phyloP scores from a whole-genome alignment of 176 grass and related monocot species.

The Oryza rufipogon region DNA sequence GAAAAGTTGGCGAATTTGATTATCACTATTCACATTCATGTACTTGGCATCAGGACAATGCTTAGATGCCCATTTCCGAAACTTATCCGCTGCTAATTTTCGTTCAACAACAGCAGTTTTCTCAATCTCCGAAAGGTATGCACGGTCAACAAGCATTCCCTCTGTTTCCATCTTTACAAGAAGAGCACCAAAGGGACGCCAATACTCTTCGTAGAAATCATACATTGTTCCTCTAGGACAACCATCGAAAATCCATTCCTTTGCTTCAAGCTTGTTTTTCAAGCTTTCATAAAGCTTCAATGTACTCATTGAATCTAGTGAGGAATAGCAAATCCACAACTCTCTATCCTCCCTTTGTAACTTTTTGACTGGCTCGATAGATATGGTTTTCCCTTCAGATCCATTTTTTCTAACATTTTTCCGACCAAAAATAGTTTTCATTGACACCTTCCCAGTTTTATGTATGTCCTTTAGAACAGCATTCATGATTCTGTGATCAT shows the following conservation, averaged over 20 bases:
- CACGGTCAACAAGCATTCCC: conserved; percentile 81
- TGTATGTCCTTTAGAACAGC: conserved; percentile 40
- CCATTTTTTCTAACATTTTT: conserved; percentile 80
- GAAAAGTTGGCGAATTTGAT: conserved; percentile 86
- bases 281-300: conserved; percentile 78
- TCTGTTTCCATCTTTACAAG: conserved; percentile 89
- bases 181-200: conserved; percentile 83
- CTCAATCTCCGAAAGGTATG: conserved; percentile 77
- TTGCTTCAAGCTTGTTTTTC: conserved; percentile 73
- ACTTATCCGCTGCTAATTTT: conserved; percentile 69
- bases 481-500: conserved; percentile 70
- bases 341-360: conserved; percentile 88
- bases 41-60: conserved; percentile 81
- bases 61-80: conserved; percentile 80
- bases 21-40: conserved; percentile 92
- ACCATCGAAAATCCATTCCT: conserved; percentile 65
- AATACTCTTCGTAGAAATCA: conserved; percentile 87
- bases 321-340: conserved; percentile 92
- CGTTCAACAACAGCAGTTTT: conserved; percentile 70
- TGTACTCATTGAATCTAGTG: conserved; percentile 75
- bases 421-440: conserved; percentile 87
- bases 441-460: conserved; percentile 65
- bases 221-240: conserved; percentile 68
- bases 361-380: conserved; percentile 58
- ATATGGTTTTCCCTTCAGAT: conserved; percentile 74